Percentiles rank a stretch among this genome's conserved stretches.
Conservation (phyloP, 2,329 filamentous ascomycete genomes). For the Ceratocystis destructans region DNA sequence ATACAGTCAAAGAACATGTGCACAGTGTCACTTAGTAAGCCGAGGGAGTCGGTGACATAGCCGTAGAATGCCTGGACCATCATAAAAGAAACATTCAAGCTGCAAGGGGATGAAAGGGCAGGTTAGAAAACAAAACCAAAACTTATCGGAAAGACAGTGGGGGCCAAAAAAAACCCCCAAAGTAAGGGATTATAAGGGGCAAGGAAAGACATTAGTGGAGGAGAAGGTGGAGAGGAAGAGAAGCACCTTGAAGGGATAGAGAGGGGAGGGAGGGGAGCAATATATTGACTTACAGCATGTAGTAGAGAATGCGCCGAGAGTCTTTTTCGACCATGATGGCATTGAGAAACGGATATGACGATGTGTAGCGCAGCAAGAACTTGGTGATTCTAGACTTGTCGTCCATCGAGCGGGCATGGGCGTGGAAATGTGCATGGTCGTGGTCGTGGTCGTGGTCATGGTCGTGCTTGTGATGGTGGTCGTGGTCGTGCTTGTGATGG, state of each 20-base stretch:
- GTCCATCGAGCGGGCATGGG: constrained; percentile 21
- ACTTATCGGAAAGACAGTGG: not conserved
- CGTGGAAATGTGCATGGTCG: constrained; percentile 23
- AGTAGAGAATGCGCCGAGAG: constrained; percentile 91
- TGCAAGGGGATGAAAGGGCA: constrained; percentile 27
- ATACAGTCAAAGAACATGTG: constrained; percentile 99
- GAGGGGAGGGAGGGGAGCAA: not conserved
- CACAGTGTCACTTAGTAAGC: constrained; percentile 91
- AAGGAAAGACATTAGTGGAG: not conserved
- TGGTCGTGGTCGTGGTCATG: constrained; percentile 23
- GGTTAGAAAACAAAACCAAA: not conserved
- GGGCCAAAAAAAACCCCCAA: not conserved
- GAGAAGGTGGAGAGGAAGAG: not conserved
- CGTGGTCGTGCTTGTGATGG: constrained; percentile 24
- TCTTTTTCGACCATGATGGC: constrained; percentile 82
- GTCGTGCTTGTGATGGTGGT: constrained; percentile 24
- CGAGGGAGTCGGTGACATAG: constrained; percentile 81
- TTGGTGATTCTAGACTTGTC: constrained; percentile 52
- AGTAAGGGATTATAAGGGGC: constrained; percentile 2
- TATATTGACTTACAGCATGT: constrained; percentile 57
- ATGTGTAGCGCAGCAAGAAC: constrained; percentile 54
- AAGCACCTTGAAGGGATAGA: not conserved
- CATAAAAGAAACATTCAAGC: constrained; percentile 93
- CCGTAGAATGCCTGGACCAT: constrained; percentile 86
- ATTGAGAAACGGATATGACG: constrained; percentile 64